Conservation (phyloP, 176 grass and related monocot species). For the Themeda triandra region DNA sequence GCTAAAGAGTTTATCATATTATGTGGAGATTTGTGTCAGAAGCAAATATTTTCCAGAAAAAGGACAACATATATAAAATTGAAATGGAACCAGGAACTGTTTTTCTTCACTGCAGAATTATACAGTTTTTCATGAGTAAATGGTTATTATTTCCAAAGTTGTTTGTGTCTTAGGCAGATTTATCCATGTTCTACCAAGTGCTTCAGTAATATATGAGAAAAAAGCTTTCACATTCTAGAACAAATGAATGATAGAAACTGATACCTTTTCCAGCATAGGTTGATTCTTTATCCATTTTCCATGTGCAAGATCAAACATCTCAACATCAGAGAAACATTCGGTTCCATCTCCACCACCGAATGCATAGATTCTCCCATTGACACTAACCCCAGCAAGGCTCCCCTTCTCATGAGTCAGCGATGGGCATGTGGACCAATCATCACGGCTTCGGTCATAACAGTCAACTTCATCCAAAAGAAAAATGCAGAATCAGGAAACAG, state of each 20-base stretch:
- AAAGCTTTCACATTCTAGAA: neutral
- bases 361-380: slow-evolving; percentile 67
- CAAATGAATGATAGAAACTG: neutral
- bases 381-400: slow-evolving; percentile 51
- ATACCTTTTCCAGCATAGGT: slow-evolving; percentile 79
- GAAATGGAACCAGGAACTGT: neutral
- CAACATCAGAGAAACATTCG: slow-evolving; percentile 63
- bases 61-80: neutral
- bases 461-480: too few relatives aligned
- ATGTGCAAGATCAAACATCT: slow-evolving; percentile 65
- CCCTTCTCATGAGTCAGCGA: slow-evolving; percentile 53
- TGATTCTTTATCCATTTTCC: slow-evolving; percentile 64
- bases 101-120: too few relatives aligned
- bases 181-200: neutral
- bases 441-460: slow-evolving; percentile 41
- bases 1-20: slow-evolving; percentile 4
- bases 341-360: slow-evolving; percentile 62
- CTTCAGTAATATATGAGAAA: neutral
- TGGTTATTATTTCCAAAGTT: neutral
- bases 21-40: neutral
- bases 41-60: neutral
- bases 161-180: neutral
- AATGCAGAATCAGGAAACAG: too few relatives aligned
- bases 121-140: neutral
- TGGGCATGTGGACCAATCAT: slow-evolving; percentile 61